Conservation (phyloP, 257 asterid species). For the Nyctanthes arbortristis region DNA sequence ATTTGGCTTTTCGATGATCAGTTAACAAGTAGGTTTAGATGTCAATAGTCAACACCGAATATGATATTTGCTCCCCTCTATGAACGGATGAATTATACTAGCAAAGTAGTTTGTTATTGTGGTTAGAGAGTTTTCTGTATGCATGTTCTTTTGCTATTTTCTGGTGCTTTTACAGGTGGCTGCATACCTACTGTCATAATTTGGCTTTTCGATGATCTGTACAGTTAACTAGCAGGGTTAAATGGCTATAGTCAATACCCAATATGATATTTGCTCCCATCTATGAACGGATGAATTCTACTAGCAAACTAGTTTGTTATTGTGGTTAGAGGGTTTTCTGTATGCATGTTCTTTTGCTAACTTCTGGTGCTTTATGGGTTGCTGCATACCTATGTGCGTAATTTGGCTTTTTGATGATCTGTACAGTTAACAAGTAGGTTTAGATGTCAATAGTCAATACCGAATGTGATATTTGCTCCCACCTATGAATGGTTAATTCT, state of each 20-base stretch:
- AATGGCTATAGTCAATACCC: neutral
- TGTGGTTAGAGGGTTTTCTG: no score
- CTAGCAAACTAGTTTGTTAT: no score
- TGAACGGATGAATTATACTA: no score
- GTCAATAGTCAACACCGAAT: neutral
- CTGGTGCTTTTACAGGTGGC: neutral
- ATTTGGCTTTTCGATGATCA: no score
- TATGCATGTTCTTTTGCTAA: no score
- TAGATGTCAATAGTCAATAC: neutral
- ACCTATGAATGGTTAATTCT: neutral
- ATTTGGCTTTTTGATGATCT: no score
- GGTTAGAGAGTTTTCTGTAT: neutral
- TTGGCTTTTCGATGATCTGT: no score
- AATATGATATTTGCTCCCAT: neutral
- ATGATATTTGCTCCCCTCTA: neutral
- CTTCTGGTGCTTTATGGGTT: no score
- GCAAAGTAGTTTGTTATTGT: neutral
- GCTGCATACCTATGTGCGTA: no score
- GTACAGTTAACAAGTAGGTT: neutral
- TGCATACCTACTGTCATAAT: neutral
- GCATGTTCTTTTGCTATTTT: neutral
- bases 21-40: neutral
- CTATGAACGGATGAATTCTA: neutral
- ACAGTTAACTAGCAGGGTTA: no score
- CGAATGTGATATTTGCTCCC: neutral